Evolutionary conservation across 805 yeast genomes (phyloP).

Genomic region (Komagataella phaffii): DNA sequence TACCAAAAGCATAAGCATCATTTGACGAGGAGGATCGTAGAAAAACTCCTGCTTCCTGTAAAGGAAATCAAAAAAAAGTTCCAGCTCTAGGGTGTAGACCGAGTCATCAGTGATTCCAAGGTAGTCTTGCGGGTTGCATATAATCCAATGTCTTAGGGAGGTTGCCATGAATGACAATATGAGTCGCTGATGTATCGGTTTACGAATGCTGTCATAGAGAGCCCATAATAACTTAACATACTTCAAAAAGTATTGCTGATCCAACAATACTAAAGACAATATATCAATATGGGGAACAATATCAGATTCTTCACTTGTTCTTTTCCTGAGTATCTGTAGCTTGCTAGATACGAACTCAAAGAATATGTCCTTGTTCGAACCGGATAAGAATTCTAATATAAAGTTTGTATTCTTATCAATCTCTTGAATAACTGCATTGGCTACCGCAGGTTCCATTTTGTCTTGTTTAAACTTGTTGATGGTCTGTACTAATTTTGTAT

Average conservation of each 20-base stretch:
- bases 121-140: slow-evolving; percentile 33
- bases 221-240: slow-evolving; percentile 26
- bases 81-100: slow-evolving; percentile 12
- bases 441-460: slow-evolving; percentile 6
- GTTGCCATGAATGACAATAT: slow-evolving; percentile 31
- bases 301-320: slow-evolving; percentile 17
- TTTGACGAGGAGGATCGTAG: not conserved
- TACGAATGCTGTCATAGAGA: slow-evolving; percentile 21
- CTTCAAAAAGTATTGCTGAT: slow-evolving; percentile 18
- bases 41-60: slow-evolving; percentile 6
- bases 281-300: slow-evolving; percentile 31
- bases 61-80: slow-evolving; percentile 22
- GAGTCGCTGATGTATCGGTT: slow-evolving; percentile 30
- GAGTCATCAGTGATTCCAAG: slow-evolving; percentile 9
- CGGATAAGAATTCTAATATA: slow-evolving; percentile 31
- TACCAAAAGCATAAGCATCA: slow-evolving; percentile 18
- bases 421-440: slow-evolving; percentile 12
- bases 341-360: slow-evolving; percentile 19
- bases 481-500: slow-evolving; percentile 1
- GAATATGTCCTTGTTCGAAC: slow-evolving; percentile 33
- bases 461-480: slow-evolving; percentile 1
- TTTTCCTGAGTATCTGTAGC: slow-evolving; percentile 16
- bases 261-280: slow-evolving; percentile 27
- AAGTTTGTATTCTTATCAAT: slow-evolving; percentile 26
- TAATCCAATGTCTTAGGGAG: slow-evolving; percentile 33